Conservation (phyloP, 106 monocot species). For the Cymbidium sinense region DNA sequence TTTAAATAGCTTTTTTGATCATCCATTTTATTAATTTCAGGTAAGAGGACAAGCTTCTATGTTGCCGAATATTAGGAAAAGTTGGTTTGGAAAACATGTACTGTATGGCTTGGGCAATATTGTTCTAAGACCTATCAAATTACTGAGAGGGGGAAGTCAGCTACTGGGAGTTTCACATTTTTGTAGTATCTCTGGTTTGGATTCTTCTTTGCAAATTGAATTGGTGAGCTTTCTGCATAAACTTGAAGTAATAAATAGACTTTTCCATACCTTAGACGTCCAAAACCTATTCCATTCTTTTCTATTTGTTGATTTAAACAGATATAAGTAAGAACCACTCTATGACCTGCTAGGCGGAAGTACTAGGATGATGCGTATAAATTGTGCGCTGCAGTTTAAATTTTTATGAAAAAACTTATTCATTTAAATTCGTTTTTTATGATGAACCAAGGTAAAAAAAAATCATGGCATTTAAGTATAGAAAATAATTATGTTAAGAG, state of each 20-base stretch:
- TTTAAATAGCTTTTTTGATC: not conserved
- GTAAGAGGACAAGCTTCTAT: conserved; percentile 7
- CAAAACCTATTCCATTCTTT: not conserved
- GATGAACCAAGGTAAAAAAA: not conserved
- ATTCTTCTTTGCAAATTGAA: conserved; percentile 74
- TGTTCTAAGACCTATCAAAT: conserved; percentile 45
- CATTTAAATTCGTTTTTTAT: not conserved
- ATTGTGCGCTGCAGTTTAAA: not conserved
- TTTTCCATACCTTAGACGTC: not conserved
- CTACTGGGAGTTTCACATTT: conserved; percentile 39
- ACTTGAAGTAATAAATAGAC: not conserved
- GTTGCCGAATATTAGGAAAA: conserved; percentile 1
- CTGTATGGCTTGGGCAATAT: conserved; percentile 53
- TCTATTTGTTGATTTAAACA: not conserved
- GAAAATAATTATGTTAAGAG: not conserved
- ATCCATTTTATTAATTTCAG: not conserved
- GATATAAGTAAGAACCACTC: not conserved
- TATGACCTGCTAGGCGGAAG: not conserved
- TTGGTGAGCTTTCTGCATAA: conserved; percentile 36
- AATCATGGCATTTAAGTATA: not conserved
- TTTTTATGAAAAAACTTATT: not conserved
- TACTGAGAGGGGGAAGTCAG: conserved; percentile 31
- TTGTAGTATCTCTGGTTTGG: conserved; percentile 47
- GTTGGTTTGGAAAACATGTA: conserved; percentile 50
- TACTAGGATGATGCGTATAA: not conserved